These are phyloP conservation scores for Chytriomyces sp. DNA, from an alignment of 192 early-diverging fungal species.

Conservation along the genomic window DNA sequence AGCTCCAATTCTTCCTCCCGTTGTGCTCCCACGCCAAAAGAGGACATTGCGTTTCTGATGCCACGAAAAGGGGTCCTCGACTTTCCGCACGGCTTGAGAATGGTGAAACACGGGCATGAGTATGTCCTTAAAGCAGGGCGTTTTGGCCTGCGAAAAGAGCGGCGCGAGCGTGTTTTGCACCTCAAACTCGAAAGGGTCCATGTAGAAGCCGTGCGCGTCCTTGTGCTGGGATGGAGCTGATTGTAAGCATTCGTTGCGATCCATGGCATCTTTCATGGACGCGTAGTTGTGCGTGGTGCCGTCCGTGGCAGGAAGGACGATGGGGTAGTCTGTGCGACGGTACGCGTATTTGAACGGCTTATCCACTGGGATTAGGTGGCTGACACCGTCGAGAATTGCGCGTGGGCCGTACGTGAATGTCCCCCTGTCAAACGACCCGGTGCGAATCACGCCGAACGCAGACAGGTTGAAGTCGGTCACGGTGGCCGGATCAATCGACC, in stretches of 20 bases:
- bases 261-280: neutral
- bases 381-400: neutral
- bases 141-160: neutral
- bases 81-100: neutral
- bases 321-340: neutral
- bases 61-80: neutral
- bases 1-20: neutral
- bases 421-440: too few relatives aligned
- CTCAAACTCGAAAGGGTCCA: neutral
- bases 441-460: too few relatives aligned
- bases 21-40: slow-evolving; percentile 23
- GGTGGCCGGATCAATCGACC: too few relatives aligned
- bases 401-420: too few relatives aligned
- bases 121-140: slow-evolving; percentile 1
- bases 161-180: neutral
- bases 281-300: neutral
- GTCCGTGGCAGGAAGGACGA: neutral
- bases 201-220: neutral
- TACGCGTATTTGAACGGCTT: neutral
- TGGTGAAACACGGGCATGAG: slow-evolving; percentile 1
- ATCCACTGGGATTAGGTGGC: neutral
- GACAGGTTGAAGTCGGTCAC: too few relatives aligned
- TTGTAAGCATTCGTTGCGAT: neutral
- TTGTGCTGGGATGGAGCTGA: neutral
- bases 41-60: slow-evolving; percentile 9